Evolutionary conservation across 169 alveolate genomes (phyloP).

Genomic region (Plasmodium falciparum): DNA sequence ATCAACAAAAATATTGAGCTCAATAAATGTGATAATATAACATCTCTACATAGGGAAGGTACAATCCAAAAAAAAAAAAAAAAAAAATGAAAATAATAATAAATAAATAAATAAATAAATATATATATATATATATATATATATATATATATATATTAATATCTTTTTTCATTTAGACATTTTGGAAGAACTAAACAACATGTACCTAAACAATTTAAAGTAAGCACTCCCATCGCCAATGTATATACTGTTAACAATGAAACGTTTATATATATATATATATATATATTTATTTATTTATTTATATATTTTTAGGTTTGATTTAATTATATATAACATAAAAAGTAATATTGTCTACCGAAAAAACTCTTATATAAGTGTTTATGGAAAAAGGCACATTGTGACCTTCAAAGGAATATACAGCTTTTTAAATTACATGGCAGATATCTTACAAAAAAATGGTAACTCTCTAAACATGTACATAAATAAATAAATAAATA

Average conservation of each 20-base stretch:
- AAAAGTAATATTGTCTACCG: constrained; percentile 37
- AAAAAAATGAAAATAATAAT: background rate
- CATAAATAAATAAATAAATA: no score
- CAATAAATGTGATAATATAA: constrained; percentile 26
- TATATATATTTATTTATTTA: background rate
- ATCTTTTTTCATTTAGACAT: constrained; percentile 15
- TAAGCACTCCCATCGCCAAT: background rate
- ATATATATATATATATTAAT: background rate
- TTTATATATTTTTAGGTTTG: constrained; percentile 18
- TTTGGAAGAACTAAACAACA: constrained; percentile 52
- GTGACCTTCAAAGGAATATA: constrained; percentile 63
- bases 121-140: background rate
- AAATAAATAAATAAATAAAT: no score
- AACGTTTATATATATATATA: background rate
- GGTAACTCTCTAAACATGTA: constrained; percentile 5
- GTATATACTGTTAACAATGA: background rate
- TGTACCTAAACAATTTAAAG: constrained; percentile 55
- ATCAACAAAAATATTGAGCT: constrained; percentile 6
- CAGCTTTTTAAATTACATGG: constrained; percentile 12
- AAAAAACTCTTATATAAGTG: constrained; percentile 42
- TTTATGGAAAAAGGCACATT: constrained; percentile 52
- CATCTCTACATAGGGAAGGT: constrained; percentile 50
- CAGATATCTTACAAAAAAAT: constrained; percentile 31
- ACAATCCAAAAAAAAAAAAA: background rate
- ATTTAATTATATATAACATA: constrained; percentile 36